phyloP scores from a whole-genome alignment of 163 green algal genomes.

The Scenedesmus sp. region DNA sequence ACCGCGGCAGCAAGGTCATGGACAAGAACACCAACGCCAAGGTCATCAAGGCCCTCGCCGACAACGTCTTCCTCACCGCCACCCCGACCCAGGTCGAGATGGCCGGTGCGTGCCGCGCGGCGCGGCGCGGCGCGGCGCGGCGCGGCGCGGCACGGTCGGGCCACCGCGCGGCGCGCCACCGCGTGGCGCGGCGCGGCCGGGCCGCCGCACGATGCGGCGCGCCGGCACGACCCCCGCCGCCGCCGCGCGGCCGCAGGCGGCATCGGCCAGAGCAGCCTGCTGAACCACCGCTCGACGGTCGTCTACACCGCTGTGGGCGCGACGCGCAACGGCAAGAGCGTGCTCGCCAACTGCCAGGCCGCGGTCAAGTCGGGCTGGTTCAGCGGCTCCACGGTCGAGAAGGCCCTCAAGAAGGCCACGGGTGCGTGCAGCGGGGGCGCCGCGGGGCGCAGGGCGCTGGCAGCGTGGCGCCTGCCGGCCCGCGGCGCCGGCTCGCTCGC shows the following conservation, averaged over 20 bases:
- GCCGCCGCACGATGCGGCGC: no score
- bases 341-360: slow-evolving; percentile 14
- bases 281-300: slow-evolving; percentile 29
- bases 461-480: no score
- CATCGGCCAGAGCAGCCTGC: slow-evolving; percentile 20
- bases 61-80: neutral
- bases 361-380: slow-evolving; percentile 7
- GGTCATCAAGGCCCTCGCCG: slow-evolving; percentile 4
- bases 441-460: no score
- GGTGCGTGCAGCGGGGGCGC: no score
- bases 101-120: no score
- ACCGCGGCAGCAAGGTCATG: slow-evolving; percentile 33
- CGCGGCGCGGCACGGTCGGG: no score
- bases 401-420: slow-evolving; percentile 38
- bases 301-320: slow-evolving; percentile 8
- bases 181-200: no score
- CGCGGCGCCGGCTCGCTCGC: no score
- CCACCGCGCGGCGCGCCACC: no score
- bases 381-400: neutral
- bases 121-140: no score
- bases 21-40: neutral
- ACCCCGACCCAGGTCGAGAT: neutral
- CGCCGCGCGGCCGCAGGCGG: no score
- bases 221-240: no score
- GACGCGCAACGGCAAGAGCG: slow-evolving; percentile 18